phyloP scores from a whole-genome alignment of 2,329 filamentous ascomycete species.

The Xylariaceae sp. region DNA sequence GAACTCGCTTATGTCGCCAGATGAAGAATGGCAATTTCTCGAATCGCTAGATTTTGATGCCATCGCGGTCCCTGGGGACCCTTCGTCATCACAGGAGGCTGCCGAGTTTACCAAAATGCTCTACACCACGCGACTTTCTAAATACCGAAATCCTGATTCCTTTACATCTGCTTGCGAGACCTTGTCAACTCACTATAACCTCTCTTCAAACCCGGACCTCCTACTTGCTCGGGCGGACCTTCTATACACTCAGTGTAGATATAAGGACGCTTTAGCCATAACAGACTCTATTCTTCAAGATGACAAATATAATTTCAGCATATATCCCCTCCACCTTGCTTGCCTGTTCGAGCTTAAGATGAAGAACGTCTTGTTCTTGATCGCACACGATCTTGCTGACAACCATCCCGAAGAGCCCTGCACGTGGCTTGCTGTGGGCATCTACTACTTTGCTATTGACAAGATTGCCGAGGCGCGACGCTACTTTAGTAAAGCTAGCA shows the following conservation, averaged over 20 bases:
- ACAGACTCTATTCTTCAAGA: conserved; percentile 82
- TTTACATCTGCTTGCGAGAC: conserved; percentile 89
- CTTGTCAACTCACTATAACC: conserved; percentile 90
- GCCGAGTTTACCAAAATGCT: conserved; percentile 94
- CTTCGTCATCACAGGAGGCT: conserved; percentile 78
- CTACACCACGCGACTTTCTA: conserved; percentile 93
- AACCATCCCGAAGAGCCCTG: conserved; percentile 89
- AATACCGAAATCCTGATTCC: conserved; percentile 85
- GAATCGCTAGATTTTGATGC: conserved; percentile 90
- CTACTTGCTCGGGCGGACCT: conserved; percentile 89
- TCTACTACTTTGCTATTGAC: conserved; percentile 89
- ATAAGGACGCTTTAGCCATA: conserved; percentile 82
- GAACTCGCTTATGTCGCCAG: conserved; percentile 87
- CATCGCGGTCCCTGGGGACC: conserved; percentile 69
- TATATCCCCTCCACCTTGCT: conserved; percentile 90
- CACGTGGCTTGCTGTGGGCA: conserved; percentile 91
- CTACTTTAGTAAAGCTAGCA: conserved; percentile 96
- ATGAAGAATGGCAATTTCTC: conserved; percentile 89
- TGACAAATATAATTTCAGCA: conserved; percentile 87
- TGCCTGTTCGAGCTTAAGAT: conserved; percentile 86
- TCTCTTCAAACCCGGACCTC: conserved; percentile 85
- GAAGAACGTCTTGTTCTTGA: conserved; percentile 87
- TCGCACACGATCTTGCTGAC: conserved; percentile 91
- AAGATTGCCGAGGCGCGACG: conserved; percentile 92
- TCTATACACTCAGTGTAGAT: conserved; percentile 92